Base-by-base conservation (phyloP, 768 basidiomycete genomes). In the Chalciporus chontae region DNA sequence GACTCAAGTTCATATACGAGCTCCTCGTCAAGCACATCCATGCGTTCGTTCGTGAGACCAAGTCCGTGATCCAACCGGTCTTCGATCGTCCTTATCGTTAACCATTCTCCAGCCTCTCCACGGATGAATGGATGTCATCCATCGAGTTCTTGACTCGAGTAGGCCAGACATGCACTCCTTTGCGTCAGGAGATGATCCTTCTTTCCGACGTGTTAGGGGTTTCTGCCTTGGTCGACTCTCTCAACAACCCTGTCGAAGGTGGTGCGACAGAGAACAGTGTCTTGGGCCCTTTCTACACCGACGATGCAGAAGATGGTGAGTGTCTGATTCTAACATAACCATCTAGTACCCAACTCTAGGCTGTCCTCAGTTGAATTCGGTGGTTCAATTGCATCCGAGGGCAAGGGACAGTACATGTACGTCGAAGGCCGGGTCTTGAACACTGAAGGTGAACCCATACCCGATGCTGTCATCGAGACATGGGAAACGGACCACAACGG, bases 121-220 rank as follows among this genome's bases (percentile, higher is more conserved):
- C 82, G 1, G 85, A 91, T 3, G 91, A 94, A 72, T 94, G 91
- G 91, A 84, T 84, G 85, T 66, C 76, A 15, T 74, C 87, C 2
- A 84, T 94, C 58, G 65, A 86, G 50, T 94, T 94, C 69, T 70
- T 94, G 51, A 94, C 90, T 0, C 71, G 73, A 8, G 78, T 77
- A 0, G 91, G 91, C 7, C 74, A 94, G 66, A 88, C 69, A 52
- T 90, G 83, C 65, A 81, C 84, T 0, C 77, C 81, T 29, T 65
- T 88, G 45, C 80, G 81, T 27, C 80, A 80, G 71, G 90, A 94
- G 62, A 87, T 87, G 65, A 90, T 94, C 58, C 79, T 94, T 7
- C 76, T 94, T n/a, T 90, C 88, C 1, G 91, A 93, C 60, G 76
- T 79, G 0, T 71, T 93, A 1, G 91, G 92, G 5, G 79, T 88